Evolutionary conservation across 768 basidiomycete genomes (phyloP), one percentile per base, ranked within the genome.

Genomic region (Gloeostereum incarnatum): DNA sequence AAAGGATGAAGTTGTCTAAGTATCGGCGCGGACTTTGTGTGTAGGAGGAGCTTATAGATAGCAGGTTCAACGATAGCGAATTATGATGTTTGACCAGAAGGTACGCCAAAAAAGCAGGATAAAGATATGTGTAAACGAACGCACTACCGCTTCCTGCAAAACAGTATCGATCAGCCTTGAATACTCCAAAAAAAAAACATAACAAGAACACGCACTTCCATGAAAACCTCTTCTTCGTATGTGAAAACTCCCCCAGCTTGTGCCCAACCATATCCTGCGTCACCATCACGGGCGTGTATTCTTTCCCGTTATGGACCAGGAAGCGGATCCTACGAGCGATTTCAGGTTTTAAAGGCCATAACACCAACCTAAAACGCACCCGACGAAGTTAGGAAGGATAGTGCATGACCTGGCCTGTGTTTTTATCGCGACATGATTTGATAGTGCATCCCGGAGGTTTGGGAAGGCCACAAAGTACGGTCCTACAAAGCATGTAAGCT

Each of bases 241-340:
- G 76, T 27, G 90, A 66, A 58, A 98, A 97, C 67, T 97, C 92
- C 38, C 94, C 94, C 37, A 98, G 61, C 58, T 99, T 99, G 58
- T 99, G 93, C 0, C 94, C 94, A 1, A 99, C 90, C 94, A 97
- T 97, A 58, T 97, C 94, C 56, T 93, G 89, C 3, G 87, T 90
- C 46, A 99, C 71, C 31, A 70, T 60, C 27, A 99, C 81, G 0
- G 92, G 92, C 3, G 81, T 41, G 57, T 90, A 94, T 50, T 88
- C 77, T 60, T 81, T 89, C 23, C 94, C 94, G 48, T 96, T 97
- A 60, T 99, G 92, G 2, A 99, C 89, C 59, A 85, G 63, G 57
- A 99, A 97, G 25, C 79, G 76, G 24, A 92, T 65, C 3, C 91
- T 93, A 53, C 3, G 8, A 2, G n/a, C n/a, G n/a, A n/a, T n/a